Evolutionary conservation across 805 yeast genomes (phyloP).

Genomic region (Limtongozyma cylindracea): DNA sequence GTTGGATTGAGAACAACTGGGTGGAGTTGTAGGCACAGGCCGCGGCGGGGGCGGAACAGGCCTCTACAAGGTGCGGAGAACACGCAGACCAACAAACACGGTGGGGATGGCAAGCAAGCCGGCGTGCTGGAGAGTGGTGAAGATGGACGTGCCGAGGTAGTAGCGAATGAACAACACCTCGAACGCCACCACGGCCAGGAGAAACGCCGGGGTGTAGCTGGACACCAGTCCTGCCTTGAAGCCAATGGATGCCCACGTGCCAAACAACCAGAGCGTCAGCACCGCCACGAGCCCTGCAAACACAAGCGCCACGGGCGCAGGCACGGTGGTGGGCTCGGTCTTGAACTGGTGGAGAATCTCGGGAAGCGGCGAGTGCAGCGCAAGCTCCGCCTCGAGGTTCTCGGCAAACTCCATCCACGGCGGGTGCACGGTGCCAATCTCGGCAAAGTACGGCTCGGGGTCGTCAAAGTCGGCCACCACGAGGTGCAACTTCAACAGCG

Average conservation of each 20-base stretch:
- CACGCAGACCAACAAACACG: slow-evolving; percentile 38
- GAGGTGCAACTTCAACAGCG: slow-evolving; percentile 7
- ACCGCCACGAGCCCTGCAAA: slow-evolving; percentile 19
- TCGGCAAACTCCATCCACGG: slow-evolving; percentile 10
- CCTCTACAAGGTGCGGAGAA: slow-evolving; percentile 20
- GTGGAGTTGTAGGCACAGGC: slow-evolving; percentile 2
- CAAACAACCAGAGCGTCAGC: slow-evolving; percentile 16
- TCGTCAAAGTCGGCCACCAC: slow-evolving; percentile 4
- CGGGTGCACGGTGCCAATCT: too few species aligned
- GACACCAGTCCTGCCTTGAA: slow-evolving; percentile 4
- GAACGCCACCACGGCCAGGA: slow-evolving; percentile 18
- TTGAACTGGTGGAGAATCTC: slow-evolving; percentile 44
- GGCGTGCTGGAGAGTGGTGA: slow-evolving; percentile 23
- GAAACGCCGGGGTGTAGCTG: slow-evolving; percentile 16
- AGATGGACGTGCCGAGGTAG: slow-evolving; percentile 32
- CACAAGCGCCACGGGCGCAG: slow-evolving; percentile 20
- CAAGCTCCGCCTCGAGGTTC: slow-evolving; percentile 7
- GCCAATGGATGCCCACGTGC: slow-evolving; percentile 12
- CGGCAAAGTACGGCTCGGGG: slow-evolving; percentile 3
- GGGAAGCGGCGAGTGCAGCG: slow-evolving; percentile 14
- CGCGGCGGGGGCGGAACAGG: not conserved
- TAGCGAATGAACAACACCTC: slow-evolving; percentile 32
- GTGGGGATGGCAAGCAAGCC: slow-evolving; percentile 25
- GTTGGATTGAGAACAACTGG: slow-evolving; percentile 28
- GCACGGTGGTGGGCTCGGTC: slow-evolving; percentile 23